phyloP scores from a whole-genome alignment of 139 green algal genomes.

The Picochlorum costavermella region DNA sequence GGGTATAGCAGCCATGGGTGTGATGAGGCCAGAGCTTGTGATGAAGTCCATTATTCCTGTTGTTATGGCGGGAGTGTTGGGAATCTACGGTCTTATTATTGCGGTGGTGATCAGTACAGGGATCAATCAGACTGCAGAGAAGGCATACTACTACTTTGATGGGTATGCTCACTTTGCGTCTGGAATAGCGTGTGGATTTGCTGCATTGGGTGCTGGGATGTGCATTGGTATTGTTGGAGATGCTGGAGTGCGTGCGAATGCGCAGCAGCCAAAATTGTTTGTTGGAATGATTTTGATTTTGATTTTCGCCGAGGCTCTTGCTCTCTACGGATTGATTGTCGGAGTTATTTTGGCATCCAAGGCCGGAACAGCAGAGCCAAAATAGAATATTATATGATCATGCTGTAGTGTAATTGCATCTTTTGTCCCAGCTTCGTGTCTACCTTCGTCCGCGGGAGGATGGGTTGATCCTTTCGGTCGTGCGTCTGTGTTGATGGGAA shows the following conservation, averaged over 20 bases:
- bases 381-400: conserved; percentile 9
- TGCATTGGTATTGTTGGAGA: conserved; percentile 98
- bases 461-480: not conserved
- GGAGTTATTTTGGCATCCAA: conserved; percentile 94
- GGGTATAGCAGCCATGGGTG: conserved; percentile 97
- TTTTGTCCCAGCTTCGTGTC: no score
- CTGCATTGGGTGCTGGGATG: conserved; percentile 93
- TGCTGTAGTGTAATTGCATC: no score
- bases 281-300: conserved; percentile 99
- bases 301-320: conserved; percentile 99
- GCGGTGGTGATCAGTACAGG: conserved; percentile 96
- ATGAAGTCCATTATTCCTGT: conserved; percentile 99
- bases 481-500: not conserved
- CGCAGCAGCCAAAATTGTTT: conserved; percentile 99
- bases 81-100: conserved; percentile 99
- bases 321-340: conserved; percentile 96
- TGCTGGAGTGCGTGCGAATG: conserved; percentile 95
- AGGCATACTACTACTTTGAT: conserved; percentile 94
- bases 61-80: conserved; percentile 98
- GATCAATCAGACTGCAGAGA: conserved; percentile 68
- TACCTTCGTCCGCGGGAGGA: not conserved
- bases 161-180: conserved; percentile 95
- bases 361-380: conserved; percentile 50
- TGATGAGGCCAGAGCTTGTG: conserved; percentile 98
- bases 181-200: conserved; percentile 90